Evolutionary conservation across 257 asterid genomes (phyloP).

Genomic region (Buddleja alternifolia): DNA sequence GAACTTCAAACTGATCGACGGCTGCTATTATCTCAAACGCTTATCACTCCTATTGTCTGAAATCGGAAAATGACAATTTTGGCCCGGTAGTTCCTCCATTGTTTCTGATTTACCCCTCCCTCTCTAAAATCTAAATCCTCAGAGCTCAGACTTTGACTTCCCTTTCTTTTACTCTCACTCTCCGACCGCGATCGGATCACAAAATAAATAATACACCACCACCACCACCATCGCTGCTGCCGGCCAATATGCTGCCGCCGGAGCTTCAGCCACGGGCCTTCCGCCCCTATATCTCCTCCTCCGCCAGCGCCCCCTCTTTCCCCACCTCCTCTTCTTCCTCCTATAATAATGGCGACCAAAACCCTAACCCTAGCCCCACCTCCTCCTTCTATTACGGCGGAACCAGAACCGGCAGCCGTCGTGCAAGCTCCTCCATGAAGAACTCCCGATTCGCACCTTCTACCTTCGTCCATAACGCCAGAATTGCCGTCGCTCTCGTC

Average conservation of each 20-base stretch:
- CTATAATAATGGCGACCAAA: conserved; percentile 52
- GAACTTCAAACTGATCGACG: too few relatives aligned
- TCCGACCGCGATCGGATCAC: conserved; percentile 56
- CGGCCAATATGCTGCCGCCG: conserved; percentile 82
- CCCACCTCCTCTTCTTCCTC: conserved; percentile 58
- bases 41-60: too few relatives aligned
- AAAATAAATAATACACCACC: conserved; percentile 32
- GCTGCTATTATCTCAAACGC: too few relatives aligned
- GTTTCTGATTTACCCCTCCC: background rate
- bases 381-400: conserved; percentile 40
- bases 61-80: conserved; percentile 13
- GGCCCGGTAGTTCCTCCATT: background rate
- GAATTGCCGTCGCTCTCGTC: conserved; percentile 81
- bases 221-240: conserved; percentile 14
- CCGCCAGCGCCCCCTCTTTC: conserved; percentile 76
- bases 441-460: conserved; percentile 73
- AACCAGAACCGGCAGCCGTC: conserved; percentile 33
- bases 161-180: conserved; percentile 29
- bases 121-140: conserved; percentile 20
- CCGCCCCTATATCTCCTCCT: conserved; percentile 80
- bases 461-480: conserved; percentile 70
- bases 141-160: conserved; percentile 43
- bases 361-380: conserved; percentile 70
- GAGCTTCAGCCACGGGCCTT: conserved; percentile 90
- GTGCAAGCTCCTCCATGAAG: conserved; percentile 50